A percentile compares a stretch with the other conserved stretches of the same genome.
Conservation (phyloP, 768 basidiomycete genomes). For the Lentinula edodes region DNA sequence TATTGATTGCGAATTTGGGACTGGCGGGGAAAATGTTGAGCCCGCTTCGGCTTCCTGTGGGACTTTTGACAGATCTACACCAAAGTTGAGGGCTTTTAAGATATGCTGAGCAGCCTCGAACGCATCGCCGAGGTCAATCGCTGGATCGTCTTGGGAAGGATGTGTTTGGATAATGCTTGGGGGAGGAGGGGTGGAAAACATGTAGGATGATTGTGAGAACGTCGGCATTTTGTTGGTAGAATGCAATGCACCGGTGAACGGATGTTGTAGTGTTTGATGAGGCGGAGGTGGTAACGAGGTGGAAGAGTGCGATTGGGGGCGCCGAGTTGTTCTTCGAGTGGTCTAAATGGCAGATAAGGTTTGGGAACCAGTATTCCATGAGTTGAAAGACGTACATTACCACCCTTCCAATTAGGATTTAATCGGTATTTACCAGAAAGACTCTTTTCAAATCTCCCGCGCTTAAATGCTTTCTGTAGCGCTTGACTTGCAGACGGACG, state of each 20-base stretch:
- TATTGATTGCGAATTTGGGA: constrained; percentile 12
- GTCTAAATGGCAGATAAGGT: constrained; percentile 39
- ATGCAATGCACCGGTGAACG: constrained; percentile 55
- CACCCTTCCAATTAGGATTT: constrained; percentile 77
- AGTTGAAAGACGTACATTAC: constrained; percentile 48
- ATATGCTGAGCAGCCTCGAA: constrained; percentile 79
- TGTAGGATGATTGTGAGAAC: constrained; percentile 34
- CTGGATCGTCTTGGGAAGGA: constrained; percentile 4
- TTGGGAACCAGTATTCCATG: constrained; percentile 1
- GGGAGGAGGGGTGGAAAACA: constrained; percentile 27
- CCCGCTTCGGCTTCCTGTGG: constrained; percentile 1
- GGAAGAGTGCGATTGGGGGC: constrained; percentile 56
- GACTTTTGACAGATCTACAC: constrained; percentile 42
- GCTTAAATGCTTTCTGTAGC: constrained; percentile 78
- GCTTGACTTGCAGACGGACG: constrained; percentile 87
- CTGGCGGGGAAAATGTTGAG: not conserved
- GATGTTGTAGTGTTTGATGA: constrained; percentile 28
- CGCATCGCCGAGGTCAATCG: constrained; percentile 46
- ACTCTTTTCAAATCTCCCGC: constrained; percentile 76
- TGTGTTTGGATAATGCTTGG: not conserved
- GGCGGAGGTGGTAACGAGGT: constrained; percentile 17
- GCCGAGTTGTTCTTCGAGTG: constrained; percentile 69
- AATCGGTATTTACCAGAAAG: constrained; percentile 70
- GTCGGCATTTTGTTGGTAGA: constrained; percentile 20
- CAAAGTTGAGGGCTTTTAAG: constrained; percentile 69